Conservation (phyloP, 148 eudicot genomes). For the Mesembryanthemum crystallinum region DNA sequence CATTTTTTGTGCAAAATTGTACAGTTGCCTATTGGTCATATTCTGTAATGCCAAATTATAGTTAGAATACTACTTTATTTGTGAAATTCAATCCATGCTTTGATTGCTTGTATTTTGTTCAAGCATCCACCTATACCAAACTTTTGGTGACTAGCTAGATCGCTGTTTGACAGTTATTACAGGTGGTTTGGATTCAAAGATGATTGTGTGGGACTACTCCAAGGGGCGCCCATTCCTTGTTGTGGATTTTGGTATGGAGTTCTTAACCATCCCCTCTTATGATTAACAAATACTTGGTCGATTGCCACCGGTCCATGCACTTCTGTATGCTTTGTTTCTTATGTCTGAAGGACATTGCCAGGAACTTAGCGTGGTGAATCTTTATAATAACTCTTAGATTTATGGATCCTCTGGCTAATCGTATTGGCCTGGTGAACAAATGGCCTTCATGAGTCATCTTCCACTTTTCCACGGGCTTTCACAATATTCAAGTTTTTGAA, state of each 20-base stretch:
- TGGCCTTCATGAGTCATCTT: neutral
- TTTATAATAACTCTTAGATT: neutral
- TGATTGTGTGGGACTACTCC: conserved; percentile 97
- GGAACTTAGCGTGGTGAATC: neutral
- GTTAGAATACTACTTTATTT: neutral
- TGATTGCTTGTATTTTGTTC: conserved; percentile 1
- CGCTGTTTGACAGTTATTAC: conserved; percentile 60
- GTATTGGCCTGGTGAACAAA: neutral
- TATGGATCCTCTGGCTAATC: neutral
- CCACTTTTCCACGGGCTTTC: neutral
- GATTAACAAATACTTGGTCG: neutral
- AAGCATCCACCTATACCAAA: neutral
- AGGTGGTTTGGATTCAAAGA: conserved; percentile 97
- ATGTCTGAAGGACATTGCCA: neutral
- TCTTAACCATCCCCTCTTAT: neutral
- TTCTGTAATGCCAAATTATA: neutral
- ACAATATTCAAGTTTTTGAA: neutral
- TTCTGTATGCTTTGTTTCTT: neutral
- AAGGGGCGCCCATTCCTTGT: conserved; percentile 69
- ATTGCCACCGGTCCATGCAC: neutral
- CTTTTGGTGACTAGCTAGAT: conserved; percentile 3
- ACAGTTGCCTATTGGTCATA: neutral
- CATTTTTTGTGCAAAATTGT: neutral
- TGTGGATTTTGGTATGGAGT: conserved; percentile 73
- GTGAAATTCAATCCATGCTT: neutral